Evolutionary conservation across 441 rosid genomes (phyloP).

Genomic region (Populus hybrid): DNA sequence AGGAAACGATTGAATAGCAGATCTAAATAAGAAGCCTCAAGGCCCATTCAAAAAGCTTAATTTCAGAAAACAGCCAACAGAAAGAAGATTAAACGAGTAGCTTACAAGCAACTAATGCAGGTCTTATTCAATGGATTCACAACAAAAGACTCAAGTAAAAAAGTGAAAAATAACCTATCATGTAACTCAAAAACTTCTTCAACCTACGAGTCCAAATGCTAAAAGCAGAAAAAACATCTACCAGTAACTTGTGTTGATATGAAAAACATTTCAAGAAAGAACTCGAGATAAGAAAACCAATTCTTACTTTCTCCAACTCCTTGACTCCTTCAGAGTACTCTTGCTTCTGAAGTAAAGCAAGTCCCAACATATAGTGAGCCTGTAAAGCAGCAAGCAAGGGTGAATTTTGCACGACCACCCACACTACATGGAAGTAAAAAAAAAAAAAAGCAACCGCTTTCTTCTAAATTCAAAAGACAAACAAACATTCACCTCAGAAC

Average conservation of each 20-base stretch:
- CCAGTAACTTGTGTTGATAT: background rate
- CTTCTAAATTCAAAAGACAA: background rate
- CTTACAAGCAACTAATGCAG: background rate
- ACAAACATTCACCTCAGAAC: background rate
- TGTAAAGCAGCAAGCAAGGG: slow-evolving; percentile 28
- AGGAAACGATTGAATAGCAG: background rate
- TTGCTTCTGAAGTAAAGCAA: slow-evolving; percentile 54
- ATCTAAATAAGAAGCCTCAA: background rate
- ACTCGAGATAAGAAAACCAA: background rate
- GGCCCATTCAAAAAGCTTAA: background rate
- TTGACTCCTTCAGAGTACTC: slow-evolving; percentile 60
- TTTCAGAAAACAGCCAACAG: background rate
- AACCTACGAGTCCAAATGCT: background rate
- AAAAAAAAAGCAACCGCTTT: background rate
- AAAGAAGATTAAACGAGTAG: background rate
- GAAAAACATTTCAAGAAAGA: background rate
- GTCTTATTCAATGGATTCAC: background rate
- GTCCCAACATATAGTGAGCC: slow-evolving; percentile 91
- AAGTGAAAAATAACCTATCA: background rate
- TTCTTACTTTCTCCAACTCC: slow-evolving; percentile 62
- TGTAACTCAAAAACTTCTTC: background rate
- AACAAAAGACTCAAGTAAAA: background rate
- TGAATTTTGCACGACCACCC: background rate
- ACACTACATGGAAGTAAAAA: background rate
- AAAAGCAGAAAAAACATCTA: background rate